Conservation (phyloP, 1,284 basidiomycete species). For the Apiotrichum gamsii region DNA sequence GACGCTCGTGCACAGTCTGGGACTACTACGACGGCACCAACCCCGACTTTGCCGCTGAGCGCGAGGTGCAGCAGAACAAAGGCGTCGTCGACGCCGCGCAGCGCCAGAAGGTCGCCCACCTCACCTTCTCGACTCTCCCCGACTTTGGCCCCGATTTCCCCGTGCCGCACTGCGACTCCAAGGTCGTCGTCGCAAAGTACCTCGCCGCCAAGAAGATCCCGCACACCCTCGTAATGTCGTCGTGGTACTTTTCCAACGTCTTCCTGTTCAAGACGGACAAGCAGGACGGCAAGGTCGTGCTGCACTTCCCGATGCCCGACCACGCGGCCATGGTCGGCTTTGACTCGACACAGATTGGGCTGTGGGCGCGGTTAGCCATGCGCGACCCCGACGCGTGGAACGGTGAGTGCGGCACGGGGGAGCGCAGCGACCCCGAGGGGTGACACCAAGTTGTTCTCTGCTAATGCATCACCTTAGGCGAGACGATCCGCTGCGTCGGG, state of each 20-base stretch:
- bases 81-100: constrained; percentile 9
- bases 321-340: constrained; percentile 4
- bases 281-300: constrained; percentile 2
- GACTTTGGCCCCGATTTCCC: neutral
- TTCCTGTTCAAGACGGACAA: neutral
- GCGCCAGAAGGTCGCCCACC: constrained; percentile 8
- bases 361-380: constrained; percentile 10
- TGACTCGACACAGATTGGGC: constrained; percentile 14
- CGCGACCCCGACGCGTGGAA: constrained; percentile 10
- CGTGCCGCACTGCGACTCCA: constrained; percentile 12
- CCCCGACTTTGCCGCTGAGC: constrained; percentile 10
- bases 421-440: neutral
- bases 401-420: constrained; percentile 10
- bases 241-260: constrained; percentile 11
- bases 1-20: constrained; percentile 12
- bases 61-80: constrained; percentile 13
- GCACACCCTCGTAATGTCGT: constrained; percentile 5
- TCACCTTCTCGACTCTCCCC: constrained; percentile 16
- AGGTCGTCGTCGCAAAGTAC: constrained; percentile 7
- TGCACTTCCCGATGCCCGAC: constrained; percentile 11
- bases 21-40: constrained; percentile 12
- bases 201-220: neutral
- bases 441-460: neutral
- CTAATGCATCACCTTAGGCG: neutral
- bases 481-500: constrained; percentile 9